A percentile compares a stretch with the other conserved stretches of the same genome.
These are phyloP conservation scores for Agapanthus africanus DNA, from an alignment of 106 monocot genomes.

Conservation along the genomic window DNA sequence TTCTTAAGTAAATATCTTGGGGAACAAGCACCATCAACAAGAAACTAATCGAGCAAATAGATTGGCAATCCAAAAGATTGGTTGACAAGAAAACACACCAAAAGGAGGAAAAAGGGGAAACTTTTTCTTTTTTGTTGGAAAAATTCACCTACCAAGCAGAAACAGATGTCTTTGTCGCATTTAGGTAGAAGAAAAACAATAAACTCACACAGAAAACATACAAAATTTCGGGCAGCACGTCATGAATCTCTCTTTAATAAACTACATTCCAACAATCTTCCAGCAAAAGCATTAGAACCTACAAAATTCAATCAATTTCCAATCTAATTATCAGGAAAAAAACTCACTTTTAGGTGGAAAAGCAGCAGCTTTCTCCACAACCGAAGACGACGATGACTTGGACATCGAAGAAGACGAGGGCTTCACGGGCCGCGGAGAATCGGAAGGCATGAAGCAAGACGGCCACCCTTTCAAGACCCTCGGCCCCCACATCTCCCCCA, in stretches of 20 bases:
- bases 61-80: background rate
- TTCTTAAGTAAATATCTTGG: too few species aligned
- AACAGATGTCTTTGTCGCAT: too few species aligned
- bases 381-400: too few species aligned
- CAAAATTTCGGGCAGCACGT: too few species aligned
- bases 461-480: slow-evolving; percentile 71
- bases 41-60: background rate
- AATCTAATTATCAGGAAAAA: background rate
- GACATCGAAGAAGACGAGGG: too few species aligned
- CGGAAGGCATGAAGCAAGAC: slow-evolving; percentile 39
- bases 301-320: background rate
- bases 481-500: slow-evolving; percentile 75
- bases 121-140: too few species aligned
- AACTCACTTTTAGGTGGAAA: slow-evolving; percentile 65
- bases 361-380: slow-evolving; percentile 20
- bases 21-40: too few species aligned
- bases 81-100: background rate
- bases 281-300: background rate
- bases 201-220: too few species aligned
- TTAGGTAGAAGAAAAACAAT: too few species aligned
- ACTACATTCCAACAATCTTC: background rate
- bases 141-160: too few species aligned
- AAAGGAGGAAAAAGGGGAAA: background rate
- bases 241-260: background rate
- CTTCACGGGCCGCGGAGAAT: background rate